phyloP scores from a whole-genome alignment of 768 basidiomycete genomes.

The Trametopsis cervina region DNA sequence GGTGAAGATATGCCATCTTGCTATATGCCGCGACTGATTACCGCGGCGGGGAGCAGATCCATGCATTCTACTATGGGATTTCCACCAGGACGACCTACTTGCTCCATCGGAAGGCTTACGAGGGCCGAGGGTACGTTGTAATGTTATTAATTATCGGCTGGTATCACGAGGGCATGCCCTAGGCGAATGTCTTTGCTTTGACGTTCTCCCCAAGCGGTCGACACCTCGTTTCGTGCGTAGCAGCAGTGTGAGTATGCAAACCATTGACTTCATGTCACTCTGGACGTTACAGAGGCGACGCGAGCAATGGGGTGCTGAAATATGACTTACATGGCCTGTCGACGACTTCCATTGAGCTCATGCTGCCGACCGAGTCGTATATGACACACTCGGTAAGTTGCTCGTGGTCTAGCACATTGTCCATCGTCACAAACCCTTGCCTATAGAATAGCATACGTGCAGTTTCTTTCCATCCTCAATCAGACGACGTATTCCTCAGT shows the following conservation, averaged over 20 bases:
- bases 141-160: neutral
- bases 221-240: slow-evolving; percentile 58
- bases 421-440: neutral
- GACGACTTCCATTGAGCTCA: neutral
- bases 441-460: slow-evolving; percentile 64
- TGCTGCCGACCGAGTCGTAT: slow-evolving; percentile 6
- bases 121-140: slow-evolving; percentile 23
- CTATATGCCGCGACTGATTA: neutral
- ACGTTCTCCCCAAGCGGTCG: slow-evolving; percentile 64
- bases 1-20: slow-evolving; percentile 16
- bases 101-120: slow-evolving; percentile 21
- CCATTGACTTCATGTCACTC: neutral
- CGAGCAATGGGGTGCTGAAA: slow-evolving; percentile 15
- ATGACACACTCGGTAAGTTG: slow-evolving; percentile 18
- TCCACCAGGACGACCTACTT: slow-evolving; percentile 25
- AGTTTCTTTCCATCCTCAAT: slow-evolving; percentile 56
- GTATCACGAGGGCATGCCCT: neutral
- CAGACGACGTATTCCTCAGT: slow-evolving; percentile 63
- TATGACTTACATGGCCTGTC: slow-evolving; percentile 19
- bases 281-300: slow-evolving; percentile 23
- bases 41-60: slow-evolving; percentile 19
- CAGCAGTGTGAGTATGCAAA: neutral
- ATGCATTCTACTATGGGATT: slow-evolving; percentile 29
- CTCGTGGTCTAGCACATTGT: neutral
- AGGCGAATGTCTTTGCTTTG: slow-evolving; percentile 69